Conservation (phyloP, 305 asterid genomes). For the Fraxinus platypoda region DNA sequence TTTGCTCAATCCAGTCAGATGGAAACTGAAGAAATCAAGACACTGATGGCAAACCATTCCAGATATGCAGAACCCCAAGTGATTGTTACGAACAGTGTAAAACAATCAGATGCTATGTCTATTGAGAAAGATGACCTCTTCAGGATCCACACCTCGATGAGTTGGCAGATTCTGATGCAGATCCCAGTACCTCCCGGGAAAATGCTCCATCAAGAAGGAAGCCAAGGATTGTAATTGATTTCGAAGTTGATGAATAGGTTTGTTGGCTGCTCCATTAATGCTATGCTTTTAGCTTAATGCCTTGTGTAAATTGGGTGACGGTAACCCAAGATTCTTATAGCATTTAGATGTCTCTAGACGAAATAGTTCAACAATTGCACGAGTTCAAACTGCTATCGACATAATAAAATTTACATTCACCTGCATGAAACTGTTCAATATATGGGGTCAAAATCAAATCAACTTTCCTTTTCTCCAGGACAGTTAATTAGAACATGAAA, state of each 20-base stretch:
- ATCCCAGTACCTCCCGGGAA: slow-evolving; percentile 25
- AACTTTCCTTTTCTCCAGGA: background rate
- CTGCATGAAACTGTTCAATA: background rate
- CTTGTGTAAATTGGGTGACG: background rate
- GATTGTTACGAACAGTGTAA: slow-evolving; percentile 20
- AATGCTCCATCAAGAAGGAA: slow-evolving; percentile 54
- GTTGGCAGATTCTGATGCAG: slow-evolving; percentile 48
- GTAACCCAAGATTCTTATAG: background rate
- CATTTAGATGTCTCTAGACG: background rate
- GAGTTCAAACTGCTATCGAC: background rate
- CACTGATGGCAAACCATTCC: background rate
- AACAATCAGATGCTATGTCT: slow-evolving; percentile 21
- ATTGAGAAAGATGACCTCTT: slow-evolving; percentile 19
- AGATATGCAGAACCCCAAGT: slow-evolving; percentile 31
- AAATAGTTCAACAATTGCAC: background rate
- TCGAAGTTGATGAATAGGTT: slow-evolving; percentile 64
- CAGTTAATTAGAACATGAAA: background rate
- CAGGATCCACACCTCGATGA: slow-evolving; percentile 30
- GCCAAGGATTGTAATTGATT: slow-evolving; percentile 62
- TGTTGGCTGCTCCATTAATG: background rate
- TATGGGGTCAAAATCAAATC: background rate
- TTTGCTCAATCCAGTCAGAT: slow-evolving; percentile 27
- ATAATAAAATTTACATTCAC: too few relatives aligned
- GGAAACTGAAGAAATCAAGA: slow-evolving; percentile 23
- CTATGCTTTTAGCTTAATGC: background rate